phyloP scores from a whole-genome alignment of 495 filamentous ascomycete genomes.

The Jackrogersella multiformis region DNA sequence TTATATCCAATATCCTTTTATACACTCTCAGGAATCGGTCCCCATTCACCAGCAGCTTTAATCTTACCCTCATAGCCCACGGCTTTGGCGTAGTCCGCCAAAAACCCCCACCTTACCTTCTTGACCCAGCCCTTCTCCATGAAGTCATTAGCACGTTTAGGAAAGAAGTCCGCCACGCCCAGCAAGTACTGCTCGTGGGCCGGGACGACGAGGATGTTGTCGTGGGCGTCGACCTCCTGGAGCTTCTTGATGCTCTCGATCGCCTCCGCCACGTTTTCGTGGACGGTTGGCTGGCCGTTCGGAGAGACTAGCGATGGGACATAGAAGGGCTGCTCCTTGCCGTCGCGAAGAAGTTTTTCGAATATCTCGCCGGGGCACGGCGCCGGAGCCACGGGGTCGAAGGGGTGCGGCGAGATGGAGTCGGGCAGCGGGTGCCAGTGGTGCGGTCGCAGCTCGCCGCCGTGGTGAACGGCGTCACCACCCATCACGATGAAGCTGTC shows the following conservation, averaged over 20 bases:
- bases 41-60: slow-evolving; percentile 23
- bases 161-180: slow-evolving; percentile 61
- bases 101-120: slow-evolving; percentile 62
- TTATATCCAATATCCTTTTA: background rate
- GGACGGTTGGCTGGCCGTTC: slow-evolving; percentile 19
- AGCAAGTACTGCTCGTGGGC: slow-evolving; percentile 62
- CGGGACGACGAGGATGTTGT: slow-evolving; percentile 60
- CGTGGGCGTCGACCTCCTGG: slow-evolving; percentile 60
- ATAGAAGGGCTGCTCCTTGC: slow-evolving; percentile 51
- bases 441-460: slow-evolving; percentile 63
- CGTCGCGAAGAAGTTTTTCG: slow-evolving; percentile 44
- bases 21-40: background rate
- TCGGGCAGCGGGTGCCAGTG: slow-evolving; percentile 59
- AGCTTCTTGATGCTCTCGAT: slow-evolving; percentile 54
- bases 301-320: slow-evolving; percentile 27
- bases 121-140: slow-evolving; percentile 60
- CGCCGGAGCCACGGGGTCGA: slow-evolving; percentile 15
- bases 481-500: slow-evolving; percentile 66
- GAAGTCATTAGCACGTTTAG: slow-evolving; percentile 60
- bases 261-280: slow-evolving; percentile 41
- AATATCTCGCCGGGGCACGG: slow-evolving; percentile 56
- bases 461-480: slow-evolving; percentile 64
- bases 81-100: slow-evolving; percentile 61
- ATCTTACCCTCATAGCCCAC: slow-evolving; percentile 44
- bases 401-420: slow-evolving; percentile 53